These are phyloP conservation scores for Tremellales sp. DNA, from an alignment of 1,284 basidiomycete species.

Conservation along the genomic window DNA sequence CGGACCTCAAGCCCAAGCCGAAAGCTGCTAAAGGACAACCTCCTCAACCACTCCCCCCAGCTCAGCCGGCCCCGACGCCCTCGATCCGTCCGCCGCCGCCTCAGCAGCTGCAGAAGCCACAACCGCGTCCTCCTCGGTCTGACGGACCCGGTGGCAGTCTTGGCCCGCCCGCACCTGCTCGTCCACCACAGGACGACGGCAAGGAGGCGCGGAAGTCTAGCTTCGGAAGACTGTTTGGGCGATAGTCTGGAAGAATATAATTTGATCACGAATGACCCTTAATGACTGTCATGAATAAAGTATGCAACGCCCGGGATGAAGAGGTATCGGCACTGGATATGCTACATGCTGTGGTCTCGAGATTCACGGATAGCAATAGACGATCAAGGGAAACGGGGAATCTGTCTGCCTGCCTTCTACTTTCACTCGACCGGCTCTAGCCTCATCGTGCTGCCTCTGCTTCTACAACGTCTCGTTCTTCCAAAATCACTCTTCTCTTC, in stretches of 20 bases:
- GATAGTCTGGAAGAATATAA: too few relatives aligned
- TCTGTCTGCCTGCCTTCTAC: too few relatives aligned
- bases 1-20: constrained; percentile 35
- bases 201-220: neutral
- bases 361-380: too few relatives aligned
- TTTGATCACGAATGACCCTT: too few relatives aligned
- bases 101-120: neutral
- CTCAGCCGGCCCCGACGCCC: neutral
- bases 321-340: neutral
- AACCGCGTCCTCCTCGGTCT: neutral
- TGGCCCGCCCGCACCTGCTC: neutral
- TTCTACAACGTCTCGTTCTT: neutral
- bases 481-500: neutral
- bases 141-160: neutral
- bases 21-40: neutral
- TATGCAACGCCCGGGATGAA: neutral
- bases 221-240: neutral
- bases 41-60: neutral
- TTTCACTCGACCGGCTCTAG: too few relatives aligned
- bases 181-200: neutral
- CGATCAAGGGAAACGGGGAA: too few relatives aligned
- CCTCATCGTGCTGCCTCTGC: too few relatives aligned
- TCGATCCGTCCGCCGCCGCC: neutral
- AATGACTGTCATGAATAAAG: neutral
- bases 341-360: neutral